Percentiles rank a stretch among this genome's conserved stretches.
phyloP scores from a whole-genome alignment of 371 early-diverging fungal genomes.

The Blakeslea trispora region DNA sequence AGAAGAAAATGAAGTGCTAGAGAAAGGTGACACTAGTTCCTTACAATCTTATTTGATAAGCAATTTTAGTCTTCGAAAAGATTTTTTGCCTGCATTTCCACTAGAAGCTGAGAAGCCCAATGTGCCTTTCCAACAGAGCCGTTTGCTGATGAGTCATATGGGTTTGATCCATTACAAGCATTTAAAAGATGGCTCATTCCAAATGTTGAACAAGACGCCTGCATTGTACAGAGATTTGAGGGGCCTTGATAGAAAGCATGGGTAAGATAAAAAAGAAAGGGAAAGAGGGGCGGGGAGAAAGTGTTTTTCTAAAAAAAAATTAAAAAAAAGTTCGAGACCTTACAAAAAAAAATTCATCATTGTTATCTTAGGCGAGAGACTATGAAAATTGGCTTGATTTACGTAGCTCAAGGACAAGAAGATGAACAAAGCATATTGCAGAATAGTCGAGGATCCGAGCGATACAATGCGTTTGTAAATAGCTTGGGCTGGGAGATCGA shows the following conservation, averaged over 20 bases:
- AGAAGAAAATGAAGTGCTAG: neutral
- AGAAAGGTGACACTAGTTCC: constrained; percentile 22
- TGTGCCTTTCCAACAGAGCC: constrained; percentile 65
- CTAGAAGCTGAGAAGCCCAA: constrained; percentile 56
- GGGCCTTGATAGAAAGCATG: constrained; percentile 76
- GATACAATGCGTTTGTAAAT: constrained; percentile 80
- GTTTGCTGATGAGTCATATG: constrained; percentile 72
- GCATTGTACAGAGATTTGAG: constrained; percentile 73
- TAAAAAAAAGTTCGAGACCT: no score
- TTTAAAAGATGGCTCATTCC: constrained; percentile 71
- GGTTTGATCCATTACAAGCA: constrained; percentile 75
- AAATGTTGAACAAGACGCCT: constrained; percentile 67
- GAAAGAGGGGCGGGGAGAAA: neutral
- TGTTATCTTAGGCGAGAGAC: constrained; percentile 80
- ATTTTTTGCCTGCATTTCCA: constrained; percentile 56
- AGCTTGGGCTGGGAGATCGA: constrained; percentile 89
- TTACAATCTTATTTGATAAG: constrained; percentile 37
- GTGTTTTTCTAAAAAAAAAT: no score
- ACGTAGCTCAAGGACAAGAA: constrained; percentile 92
- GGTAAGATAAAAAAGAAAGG: constrained; percentile 50
- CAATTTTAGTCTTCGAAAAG: constrained; percentile 57
- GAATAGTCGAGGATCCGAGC: constrained; percentile 67
- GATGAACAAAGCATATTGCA: constrained; percentile 82
- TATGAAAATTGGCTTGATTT: constrained; percentile 88
- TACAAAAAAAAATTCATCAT: no score